Percentiles rank a stretch among this genome's conserved stretches.
Conservation (phyloP, 2,329 filamentous ascomycete genomes). For the Xylariaceae sp. region DNA sequence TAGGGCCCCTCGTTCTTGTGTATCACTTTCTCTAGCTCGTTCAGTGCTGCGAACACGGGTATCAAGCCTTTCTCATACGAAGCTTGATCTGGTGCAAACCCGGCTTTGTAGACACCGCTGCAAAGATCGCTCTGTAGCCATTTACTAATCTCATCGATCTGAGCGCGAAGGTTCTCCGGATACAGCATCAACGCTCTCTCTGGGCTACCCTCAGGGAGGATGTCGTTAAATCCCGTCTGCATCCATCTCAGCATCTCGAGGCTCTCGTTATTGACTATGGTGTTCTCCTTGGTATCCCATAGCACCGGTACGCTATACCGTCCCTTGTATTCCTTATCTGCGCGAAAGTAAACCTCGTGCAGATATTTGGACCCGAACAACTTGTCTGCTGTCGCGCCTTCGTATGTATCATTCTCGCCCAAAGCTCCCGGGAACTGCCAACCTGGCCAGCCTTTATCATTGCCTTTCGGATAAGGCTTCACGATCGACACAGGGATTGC, state of each 20-base stretch:
- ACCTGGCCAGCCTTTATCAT: conserved; percentile 59
- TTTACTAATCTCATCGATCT: conserved; percentile 49
- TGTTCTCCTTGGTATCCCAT: conserved; percentile 56
- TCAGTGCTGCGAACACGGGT: conserved; percentile 55
- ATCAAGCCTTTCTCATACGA: conserved; percentile 52
- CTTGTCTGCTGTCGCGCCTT: conserved; percentile 55
- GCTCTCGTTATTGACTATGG: conserved; percentile 59
- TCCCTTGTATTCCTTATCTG: conserved; percentile 56
- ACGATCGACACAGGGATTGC: conserved; percentile 56
- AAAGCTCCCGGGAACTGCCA: conserved; percentile 53
- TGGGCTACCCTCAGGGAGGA: conserved; percentile 38
- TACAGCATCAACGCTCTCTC: conserved; percentile 47
- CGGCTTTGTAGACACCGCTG: conserved; percentile 57
- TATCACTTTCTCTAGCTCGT: conserved; percentile 50
- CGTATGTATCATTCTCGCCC: conserved; percentile 45
- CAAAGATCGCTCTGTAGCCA: conserved; percentile 58
- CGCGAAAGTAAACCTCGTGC: conserved; percentile 60
- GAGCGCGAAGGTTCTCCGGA: conserved; percentile 40
- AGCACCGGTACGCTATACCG: conserved; percentile 58
- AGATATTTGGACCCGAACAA: conserved; percentile 56
- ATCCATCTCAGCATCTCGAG: conserved; percentile 55
- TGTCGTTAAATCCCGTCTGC: conserved; percentile 50
- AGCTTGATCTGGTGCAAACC: conserved; percentile 53
- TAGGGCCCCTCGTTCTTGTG: conserved; percentile 43
- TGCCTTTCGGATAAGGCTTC: conserved; percentile 63